Conservation (phyloP, 2,329 filamentous ascomycete species). For the Fusarium luffae region DNA sequence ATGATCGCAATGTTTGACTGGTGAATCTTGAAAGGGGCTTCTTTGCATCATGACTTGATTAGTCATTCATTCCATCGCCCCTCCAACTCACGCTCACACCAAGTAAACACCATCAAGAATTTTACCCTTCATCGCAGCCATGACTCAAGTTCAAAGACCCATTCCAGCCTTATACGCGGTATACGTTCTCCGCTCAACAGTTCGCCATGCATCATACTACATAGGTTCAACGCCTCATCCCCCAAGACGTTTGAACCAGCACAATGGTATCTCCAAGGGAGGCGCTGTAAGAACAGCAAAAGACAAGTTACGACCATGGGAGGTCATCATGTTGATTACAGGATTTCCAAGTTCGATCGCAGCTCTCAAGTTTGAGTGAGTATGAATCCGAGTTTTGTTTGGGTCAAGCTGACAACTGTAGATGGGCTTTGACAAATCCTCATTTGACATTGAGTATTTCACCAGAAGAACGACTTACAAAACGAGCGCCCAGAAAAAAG, state of each 20-base stretch:
- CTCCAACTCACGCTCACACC: conserved; percentile 35
- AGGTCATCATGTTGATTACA: conserved; percentile 86
- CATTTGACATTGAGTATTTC: conserved; percentile 84
- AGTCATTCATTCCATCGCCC: conserved; percentile 40
- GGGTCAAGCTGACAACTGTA: conserved; percentile 49
- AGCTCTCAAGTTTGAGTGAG: conserved; percentile 93
- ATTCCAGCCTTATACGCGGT: conserved; percentile 94
- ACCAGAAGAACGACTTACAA: conserved; percentile 66
- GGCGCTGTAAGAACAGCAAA: conserved; percentile 82
- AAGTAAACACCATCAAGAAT: conserved; percentile 29
- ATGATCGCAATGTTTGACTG: too few relatives aligned
- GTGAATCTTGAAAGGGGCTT: conserved; percentile 1
- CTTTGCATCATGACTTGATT: conserved; percentile 30
- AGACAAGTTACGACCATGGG: conserved; percentile 81
- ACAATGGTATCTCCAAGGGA: conserved; percentile 86
- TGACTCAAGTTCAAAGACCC: conserved; percentile 60
- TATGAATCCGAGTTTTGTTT: conserved; percentile 21
- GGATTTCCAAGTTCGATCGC: conserved; percentile 90
- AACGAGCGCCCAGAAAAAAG: conserved; percentile 61
- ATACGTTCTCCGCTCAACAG: conserved; percentile 88
- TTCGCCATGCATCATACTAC: conserved; percentile 78
- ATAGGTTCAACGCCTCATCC: conserved; percentile 94
- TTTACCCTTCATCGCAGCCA: conserved; percentile 41
- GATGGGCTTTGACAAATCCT: conserved; percentile 93
- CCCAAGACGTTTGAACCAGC: conserved; percentile 83